These are phyloP conservation scores for Tolypocladium capitatum DNA, from an alignment of 2,329 filamentous ascomycete genomes.

Conservation along the genomic window DNA sequence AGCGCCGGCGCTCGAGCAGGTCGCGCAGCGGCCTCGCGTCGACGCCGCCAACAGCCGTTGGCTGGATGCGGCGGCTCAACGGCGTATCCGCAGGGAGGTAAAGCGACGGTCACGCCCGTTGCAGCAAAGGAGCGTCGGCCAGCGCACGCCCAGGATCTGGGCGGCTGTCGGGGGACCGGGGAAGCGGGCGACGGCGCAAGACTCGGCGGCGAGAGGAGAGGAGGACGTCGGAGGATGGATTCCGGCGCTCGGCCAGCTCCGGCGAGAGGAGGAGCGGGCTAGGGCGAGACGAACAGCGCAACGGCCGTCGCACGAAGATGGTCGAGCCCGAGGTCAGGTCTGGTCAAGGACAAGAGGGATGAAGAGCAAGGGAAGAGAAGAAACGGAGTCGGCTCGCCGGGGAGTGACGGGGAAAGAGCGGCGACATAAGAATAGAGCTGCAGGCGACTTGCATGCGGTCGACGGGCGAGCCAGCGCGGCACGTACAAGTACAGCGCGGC, in stretches of 20 bases:
- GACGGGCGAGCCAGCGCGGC: not conserved
- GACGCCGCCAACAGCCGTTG: constrained; percentile 12
- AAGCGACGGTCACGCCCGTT: not conserved
- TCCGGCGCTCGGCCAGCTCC: not conserved
- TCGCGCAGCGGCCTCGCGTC: constrained; percentile 16
- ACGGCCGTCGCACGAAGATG: not conserved
- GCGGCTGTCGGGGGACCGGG: not conserved
- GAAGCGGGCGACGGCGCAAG: not conserved
- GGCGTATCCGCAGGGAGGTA: not conserved
- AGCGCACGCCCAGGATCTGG: not conserved
- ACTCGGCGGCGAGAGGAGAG: not conserved
- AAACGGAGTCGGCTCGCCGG: not conserved
- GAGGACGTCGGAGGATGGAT: not conserved
- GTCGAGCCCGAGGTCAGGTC: not conserved
- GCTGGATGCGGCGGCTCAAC: not conserved
- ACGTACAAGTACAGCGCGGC: not conserved
- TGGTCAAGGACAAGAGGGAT: not conserved
- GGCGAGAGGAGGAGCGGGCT: not conserved
- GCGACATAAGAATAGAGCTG: not conserved
- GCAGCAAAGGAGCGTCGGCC: not conserved
- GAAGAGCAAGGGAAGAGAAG: not conserved
- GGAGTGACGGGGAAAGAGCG: not conserved
- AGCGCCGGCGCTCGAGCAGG: constrained; percentile 19
- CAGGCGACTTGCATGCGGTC: not conserved
- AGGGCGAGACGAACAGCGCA: not conserved